These are phyloP conservation scores for Daldinia bambusicola DNA, from an alignment of 495 filamentous ascomycete species.

Conservation along the genomic window DNA sequence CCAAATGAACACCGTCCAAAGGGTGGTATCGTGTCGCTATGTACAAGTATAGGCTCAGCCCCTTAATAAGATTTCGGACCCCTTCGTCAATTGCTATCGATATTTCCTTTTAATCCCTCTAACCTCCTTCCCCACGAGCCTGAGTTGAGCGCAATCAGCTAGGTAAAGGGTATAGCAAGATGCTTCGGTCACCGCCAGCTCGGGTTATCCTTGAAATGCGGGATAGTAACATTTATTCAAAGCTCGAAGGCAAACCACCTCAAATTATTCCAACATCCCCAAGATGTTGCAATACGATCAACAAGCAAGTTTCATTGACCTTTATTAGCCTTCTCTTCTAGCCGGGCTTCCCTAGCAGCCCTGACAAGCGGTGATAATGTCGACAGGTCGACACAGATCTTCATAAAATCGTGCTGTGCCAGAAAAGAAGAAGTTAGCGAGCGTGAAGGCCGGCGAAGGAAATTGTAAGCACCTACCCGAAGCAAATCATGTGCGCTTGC, in stretches of 20 bases:
- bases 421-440: constrained; percentile 2
- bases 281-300: not conserved
- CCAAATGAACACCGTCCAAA: constrained; percentile 36
- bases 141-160: constrained; percentile 13
- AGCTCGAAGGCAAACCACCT: constrained; percentile 4
- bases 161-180: constrained; percentile 28
- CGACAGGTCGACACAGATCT: constrained; percentile 71
- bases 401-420: constrained; percentile 92
- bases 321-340: constrained; percentile 83
- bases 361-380: constrained; percentile 80
- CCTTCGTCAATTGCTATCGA: constrained; percentile 11
- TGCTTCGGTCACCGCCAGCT: constrained; percentile 15
- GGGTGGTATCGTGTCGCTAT: constrained; percentile 44
- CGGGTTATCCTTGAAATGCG: constrained; percentile 15
- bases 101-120: constrained; percentile 8
- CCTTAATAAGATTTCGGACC: constrained; percentile 12
- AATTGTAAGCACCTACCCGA: constrained; percentile 66
- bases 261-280: constrained; percentile 26
- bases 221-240: constrained; percentile 29
- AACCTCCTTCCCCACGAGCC: constrained; percentile 3
- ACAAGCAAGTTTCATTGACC: constrained; percentile 50
- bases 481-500: constrained; percentile 93
- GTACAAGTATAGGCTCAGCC: constrained; percentile 32
- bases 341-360: constrained; percentile 82
- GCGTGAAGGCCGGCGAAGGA: constrained; percentile 46